A percentile compares a stretch with the other conserved stretches of the same genome.
These are phyloP conservation scores for Vinca minor DNA, from an alignment of 257 asterid genomes.

Conservation along the genomic window DNA sequence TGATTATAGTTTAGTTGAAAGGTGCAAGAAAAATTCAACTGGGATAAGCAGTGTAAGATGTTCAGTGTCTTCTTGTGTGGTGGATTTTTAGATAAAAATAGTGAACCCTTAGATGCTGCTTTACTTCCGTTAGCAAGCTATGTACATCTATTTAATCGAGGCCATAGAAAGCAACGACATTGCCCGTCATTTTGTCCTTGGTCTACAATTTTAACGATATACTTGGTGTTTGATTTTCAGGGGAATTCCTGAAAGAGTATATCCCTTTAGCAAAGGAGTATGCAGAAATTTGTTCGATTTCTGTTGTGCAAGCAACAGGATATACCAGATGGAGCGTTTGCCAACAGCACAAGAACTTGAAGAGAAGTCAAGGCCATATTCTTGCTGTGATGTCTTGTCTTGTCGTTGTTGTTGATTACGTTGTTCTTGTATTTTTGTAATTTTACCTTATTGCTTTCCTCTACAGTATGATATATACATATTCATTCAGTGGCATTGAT, in stretches of 20 bases:
- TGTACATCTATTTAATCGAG: neutral
- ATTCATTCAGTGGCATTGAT: neutral
- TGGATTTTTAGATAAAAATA: neutral
- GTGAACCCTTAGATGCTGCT: no score
- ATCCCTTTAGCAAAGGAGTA: slow-evolving; percentile 78
- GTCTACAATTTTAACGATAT: neutral
- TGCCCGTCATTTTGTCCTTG: neutral
- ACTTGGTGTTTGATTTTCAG: slow-evolving; percentile 32
- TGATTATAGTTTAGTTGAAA: neutral
- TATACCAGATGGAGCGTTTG: slow-evolving; percentile 53
- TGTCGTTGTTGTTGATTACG: slow-evolving; percentile 66
- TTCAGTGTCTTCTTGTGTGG: neutral
- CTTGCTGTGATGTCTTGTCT: slow-evolving; percentile 53
- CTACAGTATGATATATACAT: neutral
- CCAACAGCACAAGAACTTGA: slow-evolving; percentile 65
- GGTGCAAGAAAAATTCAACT: no score
- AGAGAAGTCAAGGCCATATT: slow-evolving; percentile 65
- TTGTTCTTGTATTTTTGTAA: neutral
- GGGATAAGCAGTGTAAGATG: neutral
- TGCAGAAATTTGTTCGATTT: slow-evolving; percentile 70
- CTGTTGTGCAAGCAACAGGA: slow-evolving; percentile 50
- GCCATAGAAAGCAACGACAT: no score
- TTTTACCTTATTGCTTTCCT: neutral
- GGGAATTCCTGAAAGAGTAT: slow-evolving; percentile 80
- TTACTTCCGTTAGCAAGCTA: no score